Evolutionary conservation across 202 grass and related monocot species (phyloP), one percentile per base, ranked within the genome.

Genomic region (Zizania palustris): DNA sequence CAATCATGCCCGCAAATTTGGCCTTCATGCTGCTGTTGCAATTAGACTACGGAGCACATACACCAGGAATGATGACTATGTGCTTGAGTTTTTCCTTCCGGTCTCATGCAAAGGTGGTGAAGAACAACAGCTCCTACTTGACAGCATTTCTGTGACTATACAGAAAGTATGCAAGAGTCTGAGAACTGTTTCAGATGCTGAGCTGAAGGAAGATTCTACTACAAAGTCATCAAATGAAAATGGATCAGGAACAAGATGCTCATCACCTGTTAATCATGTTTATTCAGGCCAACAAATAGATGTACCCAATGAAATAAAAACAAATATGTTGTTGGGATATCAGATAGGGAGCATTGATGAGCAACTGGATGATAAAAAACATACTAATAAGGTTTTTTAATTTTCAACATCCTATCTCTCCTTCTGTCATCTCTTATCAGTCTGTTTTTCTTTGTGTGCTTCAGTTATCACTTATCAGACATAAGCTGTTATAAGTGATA

Each of bases 61-160:
- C 51, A 96, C 92, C 0, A 81, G 66, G 34, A 80, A 39, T 77
- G 92, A 89, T 58, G 84, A 91, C 38, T 96, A 96, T 71, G 73
- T 96, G 67, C 19, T 96, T 50, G 92, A 96, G 62, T 91, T 87
- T 39, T 95, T 96, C 78, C 88, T 91, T 75, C 86, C 92, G 73
- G 78, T 85, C 7, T 83, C 61, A 58, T 89, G 84, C 86, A 89
- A 63, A 78, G 83, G 77, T 64, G 40, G 70, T 67, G 77, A 74
- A 33, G 86, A 96, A 80, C 92, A 89, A 63, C 86, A 96, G 71
- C 51, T 82, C 21, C 83, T 96, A 76, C 76, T 94, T 81, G 90
- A 96, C 35, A 77, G 63, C 45, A 84, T 96, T 11, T 85, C 88
- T 11, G 65, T 67, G 58, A 87, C 92, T 53, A 87, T 89, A 81